These are phyloP conservation scores for Nicotiana noctiflora DNA, from an alignment of 257 asterid species.

Conservation along the genomic window DNA sequence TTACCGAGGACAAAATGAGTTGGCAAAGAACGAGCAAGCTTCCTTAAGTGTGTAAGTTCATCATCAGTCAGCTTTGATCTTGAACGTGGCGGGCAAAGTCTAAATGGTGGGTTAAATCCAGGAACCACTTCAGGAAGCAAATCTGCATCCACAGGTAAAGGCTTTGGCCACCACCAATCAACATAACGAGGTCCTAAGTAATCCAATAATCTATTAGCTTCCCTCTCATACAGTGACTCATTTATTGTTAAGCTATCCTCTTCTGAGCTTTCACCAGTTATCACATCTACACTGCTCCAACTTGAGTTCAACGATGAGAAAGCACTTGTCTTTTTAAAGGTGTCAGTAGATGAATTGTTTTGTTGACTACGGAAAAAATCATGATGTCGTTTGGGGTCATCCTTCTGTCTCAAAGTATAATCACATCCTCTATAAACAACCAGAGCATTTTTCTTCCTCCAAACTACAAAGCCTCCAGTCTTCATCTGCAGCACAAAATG, in stretches of 20 bases:
- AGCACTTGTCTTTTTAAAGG: constrained; percentile 5
- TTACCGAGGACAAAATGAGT: constrained; percentile 93
- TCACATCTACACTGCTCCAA: constrained; percentile 21
- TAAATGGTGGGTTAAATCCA: constrained; percentile 61
- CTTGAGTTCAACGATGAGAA: constrained; percentile 22
- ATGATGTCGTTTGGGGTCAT: constrained; percentile 10
- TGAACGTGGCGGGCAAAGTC: constrained; percentile 68
- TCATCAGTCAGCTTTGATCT: constrained; percentile 61
- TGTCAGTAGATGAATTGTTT: constrained; percentile 17
- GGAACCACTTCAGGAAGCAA: constrained; percentile 75
- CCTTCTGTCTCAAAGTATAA: constrained; percentile 21
- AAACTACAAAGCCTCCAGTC: constrained; percentile 75
- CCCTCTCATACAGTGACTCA: constrained; percentile 65
- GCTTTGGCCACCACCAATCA: constrained; percentile 94
- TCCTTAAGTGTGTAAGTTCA: constrained; percentile 83
- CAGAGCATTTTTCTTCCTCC: constrained; percentile 64
- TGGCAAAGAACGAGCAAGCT: constrained; percentile 68
- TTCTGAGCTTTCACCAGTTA: constrained; percentile 23
- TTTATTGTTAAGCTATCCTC: constrained; percentile 26
- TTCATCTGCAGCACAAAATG: constrained; percentile 45
- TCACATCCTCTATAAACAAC: constrained; percentile 71
- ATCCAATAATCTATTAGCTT: constrained; percentile 78
- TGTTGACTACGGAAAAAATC: constrained; percentile 17
- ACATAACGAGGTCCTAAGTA: constrained; percentile 87
- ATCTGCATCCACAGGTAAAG: constrained; percentile 92